Conservation (phyloP, 805 yeast genomes). For the Candida morakotiae region DNA sequence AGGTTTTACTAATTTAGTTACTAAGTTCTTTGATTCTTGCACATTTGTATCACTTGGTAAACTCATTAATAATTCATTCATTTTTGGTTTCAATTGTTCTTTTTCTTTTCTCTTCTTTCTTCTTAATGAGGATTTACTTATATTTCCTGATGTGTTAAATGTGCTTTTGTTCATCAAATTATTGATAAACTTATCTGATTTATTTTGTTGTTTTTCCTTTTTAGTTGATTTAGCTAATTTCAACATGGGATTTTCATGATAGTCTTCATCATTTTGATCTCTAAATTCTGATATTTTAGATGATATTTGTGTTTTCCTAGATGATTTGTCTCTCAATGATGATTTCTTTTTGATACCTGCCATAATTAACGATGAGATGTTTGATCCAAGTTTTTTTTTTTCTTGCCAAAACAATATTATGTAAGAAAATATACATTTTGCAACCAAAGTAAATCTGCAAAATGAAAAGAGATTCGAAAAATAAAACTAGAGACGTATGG, state of each 20-base stretch:
- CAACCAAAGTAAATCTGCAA: constrained; percentile 1
- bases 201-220: constrained; percentile 45
- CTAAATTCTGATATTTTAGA: constrained; percentile 25
- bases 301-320: constrained; percentile 15
- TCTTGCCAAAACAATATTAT: not conserved
- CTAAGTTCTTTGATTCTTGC: not conserved
- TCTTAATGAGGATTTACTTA: constrained; percentile 64
- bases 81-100: constrained; percentile 62
- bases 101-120: constrained; percentile 58
- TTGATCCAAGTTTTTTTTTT: not conserved
- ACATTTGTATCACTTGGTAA: constrained; percentile 26
- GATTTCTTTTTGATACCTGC: constrained; percentile 31
- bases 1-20: constrained; percentile 13
- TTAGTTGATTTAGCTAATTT: constrained; percentile 51
- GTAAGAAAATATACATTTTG: not conserved
- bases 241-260: constrained; percentile 45
- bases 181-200: constrained; percentile 33
- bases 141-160: constrained; percentile 37
- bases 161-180: constrained; percentile 23
- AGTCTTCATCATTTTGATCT: constrained; percentile 13
- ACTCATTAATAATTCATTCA: constrained; percentile 57
- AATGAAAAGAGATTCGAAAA: not conserved
- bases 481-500: too few species aligned
- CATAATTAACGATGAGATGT: constrained; percentile 10
- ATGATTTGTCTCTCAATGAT: constrained; percentile 30